A percentile compares a stretch with the other conserved stretches of the same genome.
phyloP scores from a whole-genome alignment of 208 protist species.

The Leishmania aethiopica region DNA sequence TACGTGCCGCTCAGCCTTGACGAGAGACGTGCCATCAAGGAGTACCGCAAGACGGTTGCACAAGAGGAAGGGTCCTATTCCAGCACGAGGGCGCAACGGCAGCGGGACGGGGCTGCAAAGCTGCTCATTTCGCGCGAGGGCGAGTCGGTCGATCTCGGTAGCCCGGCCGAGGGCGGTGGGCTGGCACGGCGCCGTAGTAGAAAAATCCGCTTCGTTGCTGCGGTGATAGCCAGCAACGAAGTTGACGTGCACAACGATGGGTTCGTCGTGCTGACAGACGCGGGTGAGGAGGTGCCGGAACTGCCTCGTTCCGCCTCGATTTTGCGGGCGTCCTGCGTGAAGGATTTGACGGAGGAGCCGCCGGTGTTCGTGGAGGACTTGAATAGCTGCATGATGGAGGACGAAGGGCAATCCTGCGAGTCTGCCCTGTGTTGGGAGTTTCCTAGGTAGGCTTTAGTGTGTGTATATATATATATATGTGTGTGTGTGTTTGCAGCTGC shows the following conservation, averaged over 20 bases:
- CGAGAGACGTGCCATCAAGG: slow-evolving; percentile 28
- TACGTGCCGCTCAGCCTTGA: slow-evolving; percentile 24
- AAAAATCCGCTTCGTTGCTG: slow-evolving; percentile 17
- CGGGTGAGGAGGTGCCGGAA: slow-evolving; percentile 21
- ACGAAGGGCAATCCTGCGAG: neutral
- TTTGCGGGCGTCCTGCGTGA: slow-evolving; percentile 20
- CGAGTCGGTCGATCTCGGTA: slow-evolving; percentile 7
- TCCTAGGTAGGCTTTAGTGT: neutral
- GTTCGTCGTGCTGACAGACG: slow-evolving; percentile 2
- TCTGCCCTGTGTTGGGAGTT: neutral
- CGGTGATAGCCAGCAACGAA: slow-evolving; percentile 1
- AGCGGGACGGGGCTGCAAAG: neutral
- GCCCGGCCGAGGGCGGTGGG: neutral
- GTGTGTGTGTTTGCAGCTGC: neutral
- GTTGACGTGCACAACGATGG: slow-evolving; percentile 23
- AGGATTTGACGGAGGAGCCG: neutral
- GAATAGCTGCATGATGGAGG: neutral
- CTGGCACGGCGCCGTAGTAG: slow-evolving; percentile 13
- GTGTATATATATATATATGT: neutral
- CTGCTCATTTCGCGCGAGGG: neutral
- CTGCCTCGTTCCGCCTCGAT: slow-evolving; percentile 24
- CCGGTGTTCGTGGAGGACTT: slow-evolving; percentile 9
- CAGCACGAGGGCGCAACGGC: slow-evolving; percentile 20
- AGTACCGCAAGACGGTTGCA: slow-evolving; percentile 24
- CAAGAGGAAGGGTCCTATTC: slow-evolving; percentile 21